A percentile compares a stretch with the other conserved stretches of the same genome.
These are phyloP conservation scores for Phanerodontia chrysosporium DNA, from an alignment of 768 basidiomycete genomes.

Conservation along the genomic window DNA sequence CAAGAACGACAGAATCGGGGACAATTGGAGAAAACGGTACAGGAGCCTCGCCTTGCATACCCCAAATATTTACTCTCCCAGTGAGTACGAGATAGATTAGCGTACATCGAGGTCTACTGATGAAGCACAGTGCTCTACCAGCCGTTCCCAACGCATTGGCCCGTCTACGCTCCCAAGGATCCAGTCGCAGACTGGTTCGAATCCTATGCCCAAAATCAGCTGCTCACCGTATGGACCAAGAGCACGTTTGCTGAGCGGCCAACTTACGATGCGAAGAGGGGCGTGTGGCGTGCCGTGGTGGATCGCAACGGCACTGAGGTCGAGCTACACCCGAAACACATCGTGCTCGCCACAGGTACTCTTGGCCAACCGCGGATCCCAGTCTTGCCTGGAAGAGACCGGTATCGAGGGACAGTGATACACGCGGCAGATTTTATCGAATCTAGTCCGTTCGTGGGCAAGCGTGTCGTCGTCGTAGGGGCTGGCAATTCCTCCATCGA, in stretches of 20 bases:
- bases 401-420: conserved; percentile 29
- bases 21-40: conserved; percentile 42
- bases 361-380: conserved; percentile 33
- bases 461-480: conserved; percentile 36
- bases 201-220: conserved; percentile 34
- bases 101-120: neutral
- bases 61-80: conserved; percentile 18
- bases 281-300: conserved; percentile 33
- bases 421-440: conserved; percentile 30
- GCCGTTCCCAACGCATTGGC: conserved; percentile 35
- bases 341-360: conserved; percentile 36
- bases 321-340: conserved; percentile 32
- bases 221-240: conserved; percentile 38
- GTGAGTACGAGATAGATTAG: conserved; percentile 12
- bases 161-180: conserved; percentile 34
- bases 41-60: conserved; percentile 39
- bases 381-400: conserved; percentile 16
- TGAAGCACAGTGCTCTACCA: conserved; percentile 16
- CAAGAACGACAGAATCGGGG: conserved; percentile 30
- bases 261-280: conserved; percentile 25
- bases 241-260: conserved; percentile 28
- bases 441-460: conserved; percentile 26
- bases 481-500: conserved; percentile 38
- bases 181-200: conserved; percentile 42
- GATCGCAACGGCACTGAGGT: conserved; percentile 25